Base-by-base conservation (phyloP, 176 grass and related monocot genomes). In the Melocanna baccifera region DNA sequence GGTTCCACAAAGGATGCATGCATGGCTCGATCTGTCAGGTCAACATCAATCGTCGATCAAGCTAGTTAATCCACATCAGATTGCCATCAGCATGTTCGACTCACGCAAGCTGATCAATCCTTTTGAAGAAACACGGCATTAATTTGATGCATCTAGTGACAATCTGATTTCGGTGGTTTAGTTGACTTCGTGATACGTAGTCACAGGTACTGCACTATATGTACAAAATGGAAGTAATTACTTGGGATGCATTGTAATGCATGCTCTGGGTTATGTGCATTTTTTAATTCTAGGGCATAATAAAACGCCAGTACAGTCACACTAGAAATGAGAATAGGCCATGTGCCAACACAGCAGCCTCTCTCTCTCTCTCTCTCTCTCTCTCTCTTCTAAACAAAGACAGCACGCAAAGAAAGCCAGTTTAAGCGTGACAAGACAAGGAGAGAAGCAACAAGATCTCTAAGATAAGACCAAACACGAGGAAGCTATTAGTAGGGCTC, bases 401-500 rank as follows among this genome's bases (percentile, higher is more conserved):
- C 29, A 37, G 1, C 48, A 71, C 4, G 1, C 9, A 75, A 52
- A 39, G 16, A 64, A 52, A 65, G 32, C 55, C 19, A 45, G 37
- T 41, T 77, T 61, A 48, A 13, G n/a, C 15, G 34, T 86, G 76
- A 86, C n/a, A 42, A 34, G 76, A 86, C 32, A 73, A 26, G 32
- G 12, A 56, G 2, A 15, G 29, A 56, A 37, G 19, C 19, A 25
- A 12, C 67, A n/a, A 13, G 22, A 57, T 11, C 1, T 20, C 13
- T 51, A 74, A 36, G 22, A 40, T 75, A 75, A 28, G 81, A 65
- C 69, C 28, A 34, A 61, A 72, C 39, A 28, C 30, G 12, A 36
- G 4, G 18, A n/a, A 9, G 3, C 22, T 12, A 26, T 20, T 12
- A 12, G n/a, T 10, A 46, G 12, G 23, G 43, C 3, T 47, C 51